phyloP scores from a whole-genome alignment of 2,329 filamentous ascomycete genomes.

The Xylariaceae sp. region DNA sequence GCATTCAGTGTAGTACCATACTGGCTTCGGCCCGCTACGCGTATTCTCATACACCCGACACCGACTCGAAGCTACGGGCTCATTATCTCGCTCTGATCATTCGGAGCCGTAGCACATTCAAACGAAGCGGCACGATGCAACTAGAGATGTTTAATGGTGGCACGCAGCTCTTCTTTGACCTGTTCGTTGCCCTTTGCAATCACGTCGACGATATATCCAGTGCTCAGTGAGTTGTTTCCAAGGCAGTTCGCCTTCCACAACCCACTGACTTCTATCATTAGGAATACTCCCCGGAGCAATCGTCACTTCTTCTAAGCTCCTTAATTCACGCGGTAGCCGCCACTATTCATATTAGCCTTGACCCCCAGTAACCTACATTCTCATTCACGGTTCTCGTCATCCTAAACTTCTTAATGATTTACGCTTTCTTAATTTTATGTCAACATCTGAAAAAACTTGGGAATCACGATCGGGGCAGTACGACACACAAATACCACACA shows the following conservation, averaged over 20 bases:
- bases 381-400: slow-evolving; percentile 7
- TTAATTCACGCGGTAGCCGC: slow-evolving; percentile 1
- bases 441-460: slow-evolving; percentile 13
- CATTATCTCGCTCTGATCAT: slow-evolving; percentile 94
- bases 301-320: slow-evolving; percentile 38
- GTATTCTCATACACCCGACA: slow-evolving; percentile 86
- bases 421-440: slow-evolving; percentile 25
- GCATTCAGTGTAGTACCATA: slow-evolving; percentile 83
- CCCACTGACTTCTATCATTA: slow-evolving; percentile 31
- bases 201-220: slow-evolving; percentile 74
- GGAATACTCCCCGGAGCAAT: slow-evolving; percentile 52
- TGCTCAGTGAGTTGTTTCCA: slow-evolving; percentile 50
- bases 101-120: slow-evolving; percentile 83
- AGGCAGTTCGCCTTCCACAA: neutral
- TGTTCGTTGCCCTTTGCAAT: slow-evolving; percentile 92
- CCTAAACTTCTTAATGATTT: slow-evolving; percentile 32
- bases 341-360: slow-evolving; percentile 2
- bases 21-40: slow-evolving; percentile 85
- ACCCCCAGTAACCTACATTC: slow-evolving; percentile 1
- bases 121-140: slow-evolving; percentile 93
- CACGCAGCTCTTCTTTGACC: slow-evolving; percentile 83
- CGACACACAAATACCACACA: slow-evolving; percentile 30
- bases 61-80: slow-evolving; percentile 85
- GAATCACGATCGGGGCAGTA: slow-evolving; percentile 14
- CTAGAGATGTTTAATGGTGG: slow-evolving; percentile 89